Evolutionary conservation across 2,329 filamentous ascomycete genomes (phyloP).

Genomic region (Bipolaris zeicola): DNA sequence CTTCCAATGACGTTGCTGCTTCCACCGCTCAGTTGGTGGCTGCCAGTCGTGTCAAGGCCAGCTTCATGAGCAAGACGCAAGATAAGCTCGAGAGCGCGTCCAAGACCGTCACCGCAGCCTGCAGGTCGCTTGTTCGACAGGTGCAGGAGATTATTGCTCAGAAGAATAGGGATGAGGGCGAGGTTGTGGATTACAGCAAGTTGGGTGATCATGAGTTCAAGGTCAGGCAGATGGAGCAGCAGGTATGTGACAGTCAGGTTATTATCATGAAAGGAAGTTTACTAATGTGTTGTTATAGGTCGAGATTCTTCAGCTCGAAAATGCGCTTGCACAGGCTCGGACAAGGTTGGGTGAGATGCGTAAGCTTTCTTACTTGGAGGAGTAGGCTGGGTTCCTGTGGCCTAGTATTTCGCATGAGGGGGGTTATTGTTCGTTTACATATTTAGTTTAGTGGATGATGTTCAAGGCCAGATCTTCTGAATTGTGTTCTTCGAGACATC

Average conservation of each 20-base stretch:
- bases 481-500: background rate
- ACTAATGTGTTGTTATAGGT: constrained; percentile 63
- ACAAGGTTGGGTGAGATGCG: constrained; percentile 94
- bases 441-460: background rate
- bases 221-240: constrained; percentile 98
- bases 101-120: constrained; percentile 90
- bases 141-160: constrained; percentile 94
- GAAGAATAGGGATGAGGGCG: constrained; percentile 76
- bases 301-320: constrained; percentile 95
- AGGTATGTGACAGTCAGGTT: constrained; percentile 66
- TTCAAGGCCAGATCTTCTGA: background rate
- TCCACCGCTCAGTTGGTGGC: constrained; percentile 96
- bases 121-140: constrained; percentile 84
- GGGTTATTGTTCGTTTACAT: constrained; percentile 4
- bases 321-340: constrained; percentile 77
- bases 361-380: constrained; percentile 81
- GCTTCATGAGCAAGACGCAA: constrained; percentile 97
- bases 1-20: constrained; percentile 94
- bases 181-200: constrained; percentile 84
- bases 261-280: background rate
- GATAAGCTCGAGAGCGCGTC: constrained; percentile 88
- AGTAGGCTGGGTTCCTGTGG: constrained; percentile 20
- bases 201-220: constrained; percentile 96
- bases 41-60: constrained; percentile 93
- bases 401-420: background rate